Conservation (phyloP, 495 filamentous ascomycete species). For the Letharia columbiana region DNA sequence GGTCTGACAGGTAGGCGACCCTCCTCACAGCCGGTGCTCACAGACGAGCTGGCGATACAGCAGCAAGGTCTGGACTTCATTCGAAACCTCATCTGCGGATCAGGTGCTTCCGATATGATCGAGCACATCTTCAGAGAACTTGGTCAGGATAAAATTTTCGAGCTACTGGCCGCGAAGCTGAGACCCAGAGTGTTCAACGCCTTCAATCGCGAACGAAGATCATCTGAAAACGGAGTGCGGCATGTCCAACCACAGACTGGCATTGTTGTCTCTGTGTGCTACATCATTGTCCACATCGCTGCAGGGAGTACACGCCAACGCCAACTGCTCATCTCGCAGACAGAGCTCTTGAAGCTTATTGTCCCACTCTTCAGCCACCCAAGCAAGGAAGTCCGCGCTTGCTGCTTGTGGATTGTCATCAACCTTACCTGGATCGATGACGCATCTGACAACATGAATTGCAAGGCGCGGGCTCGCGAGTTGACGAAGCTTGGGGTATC, state of each 20-base stretch:
- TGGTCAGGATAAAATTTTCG: constrained; percentile 67
- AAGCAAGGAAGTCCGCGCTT: constrained; percentile 59
- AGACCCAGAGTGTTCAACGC: constrained; percentile 44
- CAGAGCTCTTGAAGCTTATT: constrained; percentile 42
- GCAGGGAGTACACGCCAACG: constrained; percentile 69
- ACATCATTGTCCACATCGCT: constrained; percentile 76
- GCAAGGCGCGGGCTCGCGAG: constrained; percentile 54
- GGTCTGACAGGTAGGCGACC: constrained; percentile 7
- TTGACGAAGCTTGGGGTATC: constrained; percentile 64
- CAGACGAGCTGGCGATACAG: constrained; percentile 77
- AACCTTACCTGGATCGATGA: constrained; percentile 80
- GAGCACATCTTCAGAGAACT: constrained; percentile 69
- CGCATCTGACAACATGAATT: constrained; percentile 49
- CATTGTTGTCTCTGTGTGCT: constrained; percentile 65
- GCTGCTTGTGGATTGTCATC: constrained; percentile 70
- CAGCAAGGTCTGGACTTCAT: constrained; percentile 84
- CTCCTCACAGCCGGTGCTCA: constrained; percentile 43
- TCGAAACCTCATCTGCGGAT: constrained; percentile 74
- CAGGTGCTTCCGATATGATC: constrained; percentile 64
- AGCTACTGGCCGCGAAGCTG: constrained; percentile 66
- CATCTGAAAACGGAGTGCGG: constrained; percentile 18
- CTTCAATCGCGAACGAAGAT: constrained; percentile 30
- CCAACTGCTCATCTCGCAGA: constrained; percentile 61
- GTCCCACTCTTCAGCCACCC: constrained; percentile 57
- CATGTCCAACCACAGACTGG: constrained; percentile 52